These are phyloP conservation scores for Coriolopsis trogii DNA, from an alignment of 1,284 basidiomycete genomes.

Conservation along the genomic window DNA sequence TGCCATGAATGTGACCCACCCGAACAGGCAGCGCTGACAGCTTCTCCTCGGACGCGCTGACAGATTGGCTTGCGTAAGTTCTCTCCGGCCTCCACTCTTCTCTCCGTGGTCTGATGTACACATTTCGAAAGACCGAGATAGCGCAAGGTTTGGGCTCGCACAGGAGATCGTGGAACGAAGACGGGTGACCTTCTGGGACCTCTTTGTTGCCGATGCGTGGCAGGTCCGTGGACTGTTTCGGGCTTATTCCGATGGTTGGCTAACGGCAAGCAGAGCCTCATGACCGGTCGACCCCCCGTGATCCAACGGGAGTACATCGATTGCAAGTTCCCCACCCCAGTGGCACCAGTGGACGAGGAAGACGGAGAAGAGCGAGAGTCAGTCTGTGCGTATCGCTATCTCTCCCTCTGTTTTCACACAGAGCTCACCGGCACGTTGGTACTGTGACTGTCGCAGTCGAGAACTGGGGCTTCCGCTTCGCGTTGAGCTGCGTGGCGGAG, in stretches of 20 bases:
- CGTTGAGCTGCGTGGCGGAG: conserved; percentile 64
- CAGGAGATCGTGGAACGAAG: conserved; percentile 40
- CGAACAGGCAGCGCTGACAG: not conserved
- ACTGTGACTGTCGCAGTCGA: too few relatives aligned
- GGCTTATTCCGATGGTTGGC: conserved; percentile 30
- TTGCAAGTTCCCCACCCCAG: conserved; percentile 33
- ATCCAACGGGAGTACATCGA: conserved; percentile 36
- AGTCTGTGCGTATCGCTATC: conserved; percentile 40
- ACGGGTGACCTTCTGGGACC: conserved; percentile 47
- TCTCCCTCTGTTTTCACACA: not conserved
- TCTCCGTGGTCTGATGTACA: not conserved
- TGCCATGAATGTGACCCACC: conserved; percentile 19
- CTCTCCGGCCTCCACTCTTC: not conserved
- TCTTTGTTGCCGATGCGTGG: conserved; percentile 41
- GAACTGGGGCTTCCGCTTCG: conserved; percentile 65
- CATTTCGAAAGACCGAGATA: conserved; percentile 42
- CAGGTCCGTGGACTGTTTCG: conserved; percentile 26
- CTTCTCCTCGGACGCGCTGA: not conserved
- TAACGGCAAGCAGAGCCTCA: conserved; percentile 51
- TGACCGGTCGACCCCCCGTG: conserved; percentile 38
- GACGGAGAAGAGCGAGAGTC: conserved; percentile 38
- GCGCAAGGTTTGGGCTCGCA: conserved; percentile 42
- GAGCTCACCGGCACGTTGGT: not conserved
- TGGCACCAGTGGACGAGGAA: conserved; percentile 26
- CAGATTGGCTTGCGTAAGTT: conserved; percentile 38